phyloP scores from a whole-genome alignment of 1,139 yeast genomes.

The Hyphopichia burtonii region DNA sequence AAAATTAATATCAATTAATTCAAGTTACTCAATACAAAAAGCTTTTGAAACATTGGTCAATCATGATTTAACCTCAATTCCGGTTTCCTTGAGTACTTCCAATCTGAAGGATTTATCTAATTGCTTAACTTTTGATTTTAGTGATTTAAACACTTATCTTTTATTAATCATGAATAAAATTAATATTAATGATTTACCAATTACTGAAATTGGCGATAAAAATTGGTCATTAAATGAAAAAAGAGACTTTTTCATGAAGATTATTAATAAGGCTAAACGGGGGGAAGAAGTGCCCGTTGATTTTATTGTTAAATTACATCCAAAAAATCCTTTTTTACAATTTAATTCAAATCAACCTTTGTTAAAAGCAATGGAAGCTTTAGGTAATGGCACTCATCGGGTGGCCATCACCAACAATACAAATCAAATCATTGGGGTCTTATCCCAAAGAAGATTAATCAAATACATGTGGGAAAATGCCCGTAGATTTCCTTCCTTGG shows the following conservation, averaged over 20 bases:
- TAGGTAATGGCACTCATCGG: constrained; percentile 92
- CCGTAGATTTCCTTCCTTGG: constrained; percentile 77
- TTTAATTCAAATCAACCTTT: constrained; percentile 68
- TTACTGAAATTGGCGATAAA: constrained; percentile 21
- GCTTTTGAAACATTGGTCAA: constrained; percentile 78
- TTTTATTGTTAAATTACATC: constrained; percentile 74
- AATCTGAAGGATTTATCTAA: constrained; percentile 48
- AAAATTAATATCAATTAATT: constrained; percentile 67
- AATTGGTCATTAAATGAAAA: constrained; percentile 18
- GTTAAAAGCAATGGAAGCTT: constrained; percentile 72
- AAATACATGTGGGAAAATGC: constrained; percentile 91
- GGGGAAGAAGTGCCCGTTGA: constrained; percentile 79
- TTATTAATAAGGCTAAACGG: constrained; percentile 51
- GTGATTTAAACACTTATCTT: constrained; percentile 84
- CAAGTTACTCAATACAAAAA: constrained; percentile 68
- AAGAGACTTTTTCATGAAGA: constrained; percentile 25
- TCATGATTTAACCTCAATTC: constrained; percentile 79
- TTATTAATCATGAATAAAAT: constrained; percentile 71
- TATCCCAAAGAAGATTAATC: constrained; percentile 85
- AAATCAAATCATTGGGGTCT: constrained; percentile 62
- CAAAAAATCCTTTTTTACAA: constrained; percentile 83
- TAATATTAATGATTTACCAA: constrained; percentile 35
- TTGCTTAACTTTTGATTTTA: constrained; percentile 84
- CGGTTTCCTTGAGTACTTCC: constrained; percentile 54
- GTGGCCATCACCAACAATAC: constrained; percentile 66